Percentiles rank a stretch among this genome's conserved stretches.
These are phyloP conservation scores for Proliferodiscus dingleyae DNA, from an alignment of 2,329 filamentous ascomycete species.

Conservation along the genomic window DNA sequence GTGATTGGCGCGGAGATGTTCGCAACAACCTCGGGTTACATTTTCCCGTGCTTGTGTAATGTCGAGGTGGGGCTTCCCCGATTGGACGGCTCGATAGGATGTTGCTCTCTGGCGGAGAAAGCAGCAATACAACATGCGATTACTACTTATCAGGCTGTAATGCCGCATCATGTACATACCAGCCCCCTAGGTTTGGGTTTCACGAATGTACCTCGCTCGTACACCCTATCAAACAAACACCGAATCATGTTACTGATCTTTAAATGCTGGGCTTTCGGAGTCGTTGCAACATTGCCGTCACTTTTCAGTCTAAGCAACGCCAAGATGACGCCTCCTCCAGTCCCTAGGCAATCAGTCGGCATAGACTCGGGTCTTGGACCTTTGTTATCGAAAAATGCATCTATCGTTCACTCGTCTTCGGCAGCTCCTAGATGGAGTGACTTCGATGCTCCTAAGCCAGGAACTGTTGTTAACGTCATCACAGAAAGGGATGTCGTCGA, in stretches of 20 bases:
- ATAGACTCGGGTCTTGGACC: neutral
- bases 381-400: neutral
- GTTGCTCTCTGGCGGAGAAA: too few relatives aligned
- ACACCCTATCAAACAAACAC: neutral
- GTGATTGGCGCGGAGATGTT: neutral
- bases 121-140: too few relatives aligned
- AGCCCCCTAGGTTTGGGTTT: too few relatives aligned
- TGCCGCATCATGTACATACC: too few relatives aligned
- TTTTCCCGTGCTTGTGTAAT: neutral
- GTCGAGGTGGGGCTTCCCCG: neutral
- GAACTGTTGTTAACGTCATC: neutral
- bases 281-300: neutral
- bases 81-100: neutral
- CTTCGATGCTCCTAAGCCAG: neutral
- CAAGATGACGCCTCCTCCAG: neutral
- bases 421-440: constrained; percentile 3
- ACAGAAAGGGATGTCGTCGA: neutral
- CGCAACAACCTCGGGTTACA: neutral
- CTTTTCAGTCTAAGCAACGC: neutral
- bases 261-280: neutral
- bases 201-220: neutral
- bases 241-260: neutral
- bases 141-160: too few relatives aligned
- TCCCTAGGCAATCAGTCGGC: neutral
- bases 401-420: neutral